phyloP scores from a whole-genome alignment of 1,139 yeast species.

The Zygosaccharomyces sapae region DNA sequence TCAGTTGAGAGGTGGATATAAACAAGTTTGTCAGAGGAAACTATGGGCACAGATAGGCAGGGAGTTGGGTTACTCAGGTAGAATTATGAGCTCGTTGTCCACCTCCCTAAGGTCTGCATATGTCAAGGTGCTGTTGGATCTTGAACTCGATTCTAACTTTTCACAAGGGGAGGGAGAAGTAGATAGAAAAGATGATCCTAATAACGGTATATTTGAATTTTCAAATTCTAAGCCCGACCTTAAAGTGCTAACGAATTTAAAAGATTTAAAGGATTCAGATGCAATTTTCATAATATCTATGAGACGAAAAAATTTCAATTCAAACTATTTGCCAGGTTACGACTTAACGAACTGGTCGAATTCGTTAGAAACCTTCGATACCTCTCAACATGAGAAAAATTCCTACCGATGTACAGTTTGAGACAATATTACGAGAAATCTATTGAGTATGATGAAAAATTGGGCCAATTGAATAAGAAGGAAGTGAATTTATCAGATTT shows the following conservation, averaged over 20 bases:
- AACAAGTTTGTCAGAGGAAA: slow-evolving; percentile 50
- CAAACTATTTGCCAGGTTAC: slow-evolving; percentile 35
- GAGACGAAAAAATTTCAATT: background rate
- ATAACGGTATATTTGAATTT: slow-evolving; percentile 34
- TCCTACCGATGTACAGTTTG: slow-evolving; percentile 46
- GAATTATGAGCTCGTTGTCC: slow-evolving; percentile 65
- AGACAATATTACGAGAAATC: slow-evolving; percentile 54
- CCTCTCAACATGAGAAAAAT: slow-evolving; percentile 39
- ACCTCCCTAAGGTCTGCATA: slow-evolving; percentile 63
- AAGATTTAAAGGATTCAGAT: background rate
- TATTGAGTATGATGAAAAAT: slow-evolving; percentile 35
- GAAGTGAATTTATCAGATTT: slow-evolving; percentile 31
- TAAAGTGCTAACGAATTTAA: slow-evolving; percentile 42
- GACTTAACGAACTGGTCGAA: slow-evolving; percentile 41
- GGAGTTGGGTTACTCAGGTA: slow-evolving; percentile 70
- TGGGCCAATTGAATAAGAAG: background rate
- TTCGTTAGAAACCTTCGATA: slow-evolving; percentile 37
- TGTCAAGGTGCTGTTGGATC: slow-evolving; percentile 37
- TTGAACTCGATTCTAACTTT: slow-evolving; percentile 20
- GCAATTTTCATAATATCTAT: background rate
- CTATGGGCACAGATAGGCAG: slow-evolving; percentile 68
- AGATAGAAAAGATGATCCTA: background rate
- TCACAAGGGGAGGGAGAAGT: slow-evolving; percentile 1
- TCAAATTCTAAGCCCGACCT: slow-evolving; percentile 48
- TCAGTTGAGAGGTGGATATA: slow-evolving; percentile 52